Percentiles rank a stretch among this genome's conserved stretches.
Evolutionary conservation across 352 stramenopile genomes (phyloP).

Genomic region (Blastocystis sp.): DNA sequence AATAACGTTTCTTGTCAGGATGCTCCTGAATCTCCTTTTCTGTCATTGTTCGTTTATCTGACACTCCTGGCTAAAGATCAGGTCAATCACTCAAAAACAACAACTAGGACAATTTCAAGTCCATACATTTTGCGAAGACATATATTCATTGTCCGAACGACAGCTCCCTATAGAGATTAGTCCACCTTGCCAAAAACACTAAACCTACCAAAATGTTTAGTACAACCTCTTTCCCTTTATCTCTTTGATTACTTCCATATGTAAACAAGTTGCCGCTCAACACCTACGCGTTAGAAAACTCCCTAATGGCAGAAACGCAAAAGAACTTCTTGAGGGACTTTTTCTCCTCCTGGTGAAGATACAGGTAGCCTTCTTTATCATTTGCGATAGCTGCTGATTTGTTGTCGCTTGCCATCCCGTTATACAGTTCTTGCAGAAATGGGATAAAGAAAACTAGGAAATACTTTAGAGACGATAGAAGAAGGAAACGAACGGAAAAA

Average conservation of each 20-base stretch:
- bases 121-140: slow-evolving; percentile 64
- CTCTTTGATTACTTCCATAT: slow-evolving; percentile 66
- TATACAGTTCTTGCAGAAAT: not conserved
- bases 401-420: slow-evolving; percentile 58
- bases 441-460: not conserved
- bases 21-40: slow-evolving; percentile 56
- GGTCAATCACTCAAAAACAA: not conserved
- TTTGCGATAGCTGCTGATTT: slow-evolving; percentile 13
- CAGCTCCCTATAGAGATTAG: slow-evolving; percentile 38
- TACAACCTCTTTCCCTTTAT: slow-evolving; percentile 56
- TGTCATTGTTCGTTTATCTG: not conserved
- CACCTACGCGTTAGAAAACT: not conserved
- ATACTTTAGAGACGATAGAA: slow-evolving; percentile 6
- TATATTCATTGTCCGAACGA: slow-evolving; percentile 55
- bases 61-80: slow-evolving; percentile 50
- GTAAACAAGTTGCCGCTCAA: slow-evolving; percentile 58
- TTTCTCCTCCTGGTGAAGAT: slow-evolving; percentile 67
- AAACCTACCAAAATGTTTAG: slow-evolving; percentile 66
- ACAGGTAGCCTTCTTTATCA: slow-evolving; percentile 68
- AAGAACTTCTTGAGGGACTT: slow-evolving; percentile 69
- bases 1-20: slow-evolving; percentile 65
- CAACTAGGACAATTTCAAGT: slow-evolving; percentile 64
- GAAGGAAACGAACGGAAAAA: not conserved
- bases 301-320: slow-evolving; percentile 21
- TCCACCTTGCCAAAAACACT: not conserved